A percentile compares a stretch with the other conserved stretches of the same genome.
These are phyloP conservation scores for Lepidium didymum DNA, from an alignment of 345 rosid species.

Conservation along the genomic window DNA sequence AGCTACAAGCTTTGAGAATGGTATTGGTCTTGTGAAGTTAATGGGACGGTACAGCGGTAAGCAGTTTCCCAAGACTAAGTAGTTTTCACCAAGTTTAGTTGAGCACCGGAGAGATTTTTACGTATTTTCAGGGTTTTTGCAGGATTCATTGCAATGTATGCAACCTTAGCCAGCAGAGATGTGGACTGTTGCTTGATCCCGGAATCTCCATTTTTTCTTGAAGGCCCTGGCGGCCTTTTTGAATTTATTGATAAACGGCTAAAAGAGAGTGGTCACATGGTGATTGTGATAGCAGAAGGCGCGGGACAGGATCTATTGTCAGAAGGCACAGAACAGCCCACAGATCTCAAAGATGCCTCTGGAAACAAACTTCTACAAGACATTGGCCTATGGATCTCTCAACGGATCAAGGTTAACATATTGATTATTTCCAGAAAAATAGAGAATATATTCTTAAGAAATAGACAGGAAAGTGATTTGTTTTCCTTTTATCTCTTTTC, in stretches of 20 bases:
- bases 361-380: constrained; percentile 81
- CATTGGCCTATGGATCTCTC: constrained; percentile 67
- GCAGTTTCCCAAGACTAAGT: constrained; percentile 1
- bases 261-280: constrained; percentile 78
- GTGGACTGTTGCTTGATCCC: constrained; percentile 93
- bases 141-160: constrained; percentile 92
- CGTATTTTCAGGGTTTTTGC: constrained; percentile 1
- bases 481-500: constrained; percentile 1
- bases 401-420: constrained; percentile 50
- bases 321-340: constrained; percentile 35
- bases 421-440: not conserved
- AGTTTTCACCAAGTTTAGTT: not conserved
- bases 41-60: constrained; percentile 78
- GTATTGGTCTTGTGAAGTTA: constrained; percentile 73
- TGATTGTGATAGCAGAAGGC: constrained; percentile 80
- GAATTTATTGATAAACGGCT: constrained; percentile 57
- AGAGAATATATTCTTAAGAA: not conserved
- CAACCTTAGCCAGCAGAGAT: constrained; percentile 87
- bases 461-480: not conserved
- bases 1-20: constrained; percentile 62
- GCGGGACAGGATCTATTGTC: constrained; percentile 71
- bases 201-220: constrained; percentile 73
- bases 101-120: constrained; percentile 3
- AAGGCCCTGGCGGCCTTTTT: constrained; percentile 69
- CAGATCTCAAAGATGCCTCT: constrained; percentile 58